Percentiles rank a stretch among this genome's conserved stretches.
Evolutionary conservation across 805 yeast genomes (phyloP).

Genomic region (Geotrichum ghanense): DNA sequence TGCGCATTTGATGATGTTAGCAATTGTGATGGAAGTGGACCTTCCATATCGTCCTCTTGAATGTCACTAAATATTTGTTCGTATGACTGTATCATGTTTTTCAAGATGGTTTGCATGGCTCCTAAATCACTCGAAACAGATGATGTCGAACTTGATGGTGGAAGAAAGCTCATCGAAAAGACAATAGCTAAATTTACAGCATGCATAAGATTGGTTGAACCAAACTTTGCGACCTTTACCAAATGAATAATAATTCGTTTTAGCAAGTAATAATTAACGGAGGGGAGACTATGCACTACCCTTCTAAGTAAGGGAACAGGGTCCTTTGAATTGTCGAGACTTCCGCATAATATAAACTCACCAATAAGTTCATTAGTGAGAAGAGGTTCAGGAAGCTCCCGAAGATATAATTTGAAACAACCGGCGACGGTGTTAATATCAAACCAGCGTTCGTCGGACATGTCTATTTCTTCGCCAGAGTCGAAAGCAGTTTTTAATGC

Average conservation of each 20-base stretch:
- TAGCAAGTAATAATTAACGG: conserved; percentile 54
- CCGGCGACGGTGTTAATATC: conserved; percentile 85
- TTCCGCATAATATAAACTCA: conserved; percentile 31
- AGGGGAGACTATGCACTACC: conserved; percentile 41
- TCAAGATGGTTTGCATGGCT: conserved; percentile 41
- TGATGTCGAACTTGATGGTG: conserved; percentile 16
- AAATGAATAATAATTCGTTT: conserved; percentile 60
- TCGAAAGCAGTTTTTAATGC: conserved; percentile 43
- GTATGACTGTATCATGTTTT: conserved; percentile 32
- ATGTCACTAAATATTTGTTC: conserved; percentile 19
- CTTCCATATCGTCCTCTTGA: conserved; percentile 2
- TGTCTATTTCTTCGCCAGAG: conserved; percentile 33
- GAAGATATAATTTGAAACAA: conserved; percentile 67
- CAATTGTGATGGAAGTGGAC: not conserved
- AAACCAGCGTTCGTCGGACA: conserved; percentile 49
- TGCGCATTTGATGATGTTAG: not conserved
- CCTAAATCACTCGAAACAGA: conserved; percentile 40
- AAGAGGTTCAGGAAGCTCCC: conserved; percentile 81
- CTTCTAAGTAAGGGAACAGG: conserved; percentile 14
- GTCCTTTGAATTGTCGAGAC: not conserved
- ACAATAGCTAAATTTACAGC: conserved; percentile 86
- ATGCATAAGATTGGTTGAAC: conserved; percentile 71
- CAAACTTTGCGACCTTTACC: conserved; percentile 52
- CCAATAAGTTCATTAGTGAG: conserved; percentile 58
- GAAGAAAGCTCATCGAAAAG: conserved; percentile 53